Percentiles rank a stretch among this genome's conserved stretches.
These are phyloP conservation scores for Botrytis aclada DNA, from an alignment of 2,329 filamentous ascomycete genomes.

Conservation along the genomic window DNA sequence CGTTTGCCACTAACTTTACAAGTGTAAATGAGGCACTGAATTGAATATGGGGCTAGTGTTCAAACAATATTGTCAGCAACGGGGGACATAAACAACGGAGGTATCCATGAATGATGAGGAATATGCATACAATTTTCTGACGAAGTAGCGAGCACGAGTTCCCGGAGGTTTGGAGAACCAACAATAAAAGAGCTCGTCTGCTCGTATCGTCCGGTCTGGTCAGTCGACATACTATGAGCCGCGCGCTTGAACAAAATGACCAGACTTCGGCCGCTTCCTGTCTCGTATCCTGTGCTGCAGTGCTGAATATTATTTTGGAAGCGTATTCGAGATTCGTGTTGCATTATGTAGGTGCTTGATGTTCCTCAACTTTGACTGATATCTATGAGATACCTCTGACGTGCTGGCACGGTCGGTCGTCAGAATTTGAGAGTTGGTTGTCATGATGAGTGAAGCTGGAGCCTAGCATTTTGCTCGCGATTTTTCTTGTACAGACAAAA, in stretches of 20 bases:
- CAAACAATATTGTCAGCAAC: not conserved
- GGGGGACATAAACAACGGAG: not conserved
- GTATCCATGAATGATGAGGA: not conserved
- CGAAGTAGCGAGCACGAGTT: not conserved
- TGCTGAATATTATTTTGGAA: too few relatives aligned
- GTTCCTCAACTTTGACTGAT: not conserved
- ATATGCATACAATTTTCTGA: not conserved
- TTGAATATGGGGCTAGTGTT: not conserved
- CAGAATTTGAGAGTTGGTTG: not conserved
- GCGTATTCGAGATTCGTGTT: not conserved
- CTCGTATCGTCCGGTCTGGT: not conserved
- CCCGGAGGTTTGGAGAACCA: not conserved
- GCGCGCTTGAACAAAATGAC: not conserved
- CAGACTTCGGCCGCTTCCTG: not conserved
- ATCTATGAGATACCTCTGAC: not conserved
- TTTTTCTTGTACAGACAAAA: not conserved
- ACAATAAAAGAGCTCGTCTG: too few relatives aligned
- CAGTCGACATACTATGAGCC: not conserved
- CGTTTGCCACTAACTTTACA: not conserved
- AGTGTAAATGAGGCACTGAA: not conserved
- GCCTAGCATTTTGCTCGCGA: not conserved
- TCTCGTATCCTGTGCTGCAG: not conserved
- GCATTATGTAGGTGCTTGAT: not conserved
- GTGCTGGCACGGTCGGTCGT: not conserved
- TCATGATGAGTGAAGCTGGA: not conserved